These are phyloP conservation scores for Clavaria fumosa DNA, from an alignment of 768 basidiomycete genomes.

Conservation along the genomic window DNA sequence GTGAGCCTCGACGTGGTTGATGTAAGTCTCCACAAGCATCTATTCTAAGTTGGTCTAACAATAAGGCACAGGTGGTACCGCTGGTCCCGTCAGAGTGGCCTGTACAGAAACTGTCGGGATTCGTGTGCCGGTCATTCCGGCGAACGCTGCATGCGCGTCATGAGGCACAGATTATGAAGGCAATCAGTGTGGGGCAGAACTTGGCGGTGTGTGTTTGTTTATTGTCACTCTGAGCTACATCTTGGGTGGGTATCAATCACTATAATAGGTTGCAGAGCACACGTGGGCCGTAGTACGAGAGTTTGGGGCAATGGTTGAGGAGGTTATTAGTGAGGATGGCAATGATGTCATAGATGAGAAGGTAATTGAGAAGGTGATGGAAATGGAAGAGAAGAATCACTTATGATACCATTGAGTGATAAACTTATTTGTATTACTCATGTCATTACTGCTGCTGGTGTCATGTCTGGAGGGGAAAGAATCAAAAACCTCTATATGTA, in stretches of 20 bases:
- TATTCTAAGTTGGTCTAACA: slow-evolving; percentile 3
- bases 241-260: neutral
- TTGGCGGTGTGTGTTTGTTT: slow-evolving; percentile 32
- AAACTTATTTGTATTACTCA: too few species aligned
- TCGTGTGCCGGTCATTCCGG: slow-evolving; percentile 66
- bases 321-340: slow-evolving; percentile 32
- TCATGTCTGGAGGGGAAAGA: too few species aligned
- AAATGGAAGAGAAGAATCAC: slow-evolving; percentile 33
- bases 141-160: slow-evolving; percentile 54
- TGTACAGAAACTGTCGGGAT: slow-evolving; percentile 51
- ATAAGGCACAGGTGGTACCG: slow-evolving; percentile 36
- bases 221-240: slow-evolving; percentile 2
- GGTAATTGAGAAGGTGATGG: slow-evolving; percentile 17
- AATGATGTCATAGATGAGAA: too few species aligned
- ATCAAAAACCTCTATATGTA: too few species aligned
- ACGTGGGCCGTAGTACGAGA: slow-evolving; percentile 44
- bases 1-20: slow-evolving; percentile 63
- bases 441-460: too few species aligned
- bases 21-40: slow-evolving; percentile 29
- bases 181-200: slow-evolving; percentile 66
- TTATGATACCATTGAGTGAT: too few species aligned
- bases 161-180: slow-evolving; percentile 66
- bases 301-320: slow-evolving; percentile 54
- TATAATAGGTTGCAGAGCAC: slow-evolving; percentile 35
- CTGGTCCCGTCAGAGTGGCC: slow-evolving; percentile 67